Evolutionary conservation across 75 land plant genomes (phyloP).

Genomic region (Ceratopteris richardii): DNA sequence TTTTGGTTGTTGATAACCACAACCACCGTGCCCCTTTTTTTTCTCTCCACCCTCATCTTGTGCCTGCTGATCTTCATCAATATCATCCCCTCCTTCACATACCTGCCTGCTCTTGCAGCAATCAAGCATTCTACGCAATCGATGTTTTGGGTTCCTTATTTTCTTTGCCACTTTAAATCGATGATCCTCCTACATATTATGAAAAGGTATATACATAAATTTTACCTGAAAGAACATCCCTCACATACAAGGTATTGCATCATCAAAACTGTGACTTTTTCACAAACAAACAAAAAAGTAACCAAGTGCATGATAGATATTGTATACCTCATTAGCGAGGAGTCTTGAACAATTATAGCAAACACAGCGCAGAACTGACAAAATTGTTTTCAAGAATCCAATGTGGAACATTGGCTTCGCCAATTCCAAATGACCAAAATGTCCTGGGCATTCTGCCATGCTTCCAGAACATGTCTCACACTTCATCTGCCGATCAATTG

Average conservation of each 20-base stretch:
- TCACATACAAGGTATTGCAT: no score
- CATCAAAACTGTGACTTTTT: not conserved
- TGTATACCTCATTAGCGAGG: conserved; percentile 79
- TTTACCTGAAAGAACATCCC: no score
- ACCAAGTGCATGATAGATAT: not conserved
- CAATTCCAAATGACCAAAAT: conserved; percentile 95
- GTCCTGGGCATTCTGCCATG: conserved; percentile 99
- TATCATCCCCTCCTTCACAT: conserved; percentile 85
- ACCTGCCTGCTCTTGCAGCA: conserved; percentile 87
- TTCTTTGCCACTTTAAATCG: conserved; percentile 76
- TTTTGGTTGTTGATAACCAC: conserved; percentile 95
- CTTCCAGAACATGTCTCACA: conserved; percentile 92
- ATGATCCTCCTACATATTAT: conserved; percentile 53
- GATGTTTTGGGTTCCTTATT: conserved; percentile 70
- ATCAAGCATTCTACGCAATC: conserved; percentile 69
- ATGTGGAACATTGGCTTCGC: conserved; percentile 99
- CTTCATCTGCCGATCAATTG: conserved; percentile 81
- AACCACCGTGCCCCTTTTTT: conserved; percentile 80
- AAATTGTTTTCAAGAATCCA: conserved; percentile 93
- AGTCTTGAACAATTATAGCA: conserved; percentile 92
- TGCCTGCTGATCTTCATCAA: conserved; percentile 42
- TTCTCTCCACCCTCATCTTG: conserved; percentile 21
- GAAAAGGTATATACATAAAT: no score
- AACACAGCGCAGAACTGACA: conserved; percentile 78
- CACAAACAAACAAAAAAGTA: no score